phyloP scores from a whole-genome alignment of 1,139 yeast genomes.

The Yamadazyma siamensis region DNA sequence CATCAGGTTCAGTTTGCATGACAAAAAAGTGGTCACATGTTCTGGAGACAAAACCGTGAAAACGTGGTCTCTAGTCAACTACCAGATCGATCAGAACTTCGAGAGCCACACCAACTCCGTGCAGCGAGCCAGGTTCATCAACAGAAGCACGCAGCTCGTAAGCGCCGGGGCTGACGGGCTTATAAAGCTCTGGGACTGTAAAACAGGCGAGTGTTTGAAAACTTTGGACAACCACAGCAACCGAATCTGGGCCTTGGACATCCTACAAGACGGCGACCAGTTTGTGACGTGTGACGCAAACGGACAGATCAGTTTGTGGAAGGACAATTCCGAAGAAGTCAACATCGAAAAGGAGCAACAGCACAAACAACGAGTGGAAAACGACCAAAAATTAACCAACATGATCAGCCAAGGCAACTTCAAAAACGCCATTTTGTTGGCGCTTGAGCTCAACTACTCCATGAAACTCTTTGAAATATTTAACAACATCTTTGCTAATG shows the following conservation, averaged over 20 bases:
- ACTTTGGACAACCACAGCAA: conserved; percentile 91
- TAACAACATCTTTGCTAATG: conserved; percentile 47
- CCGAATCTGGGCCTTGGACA: conserved; percentile 87
- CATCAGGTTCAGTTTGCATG: conserved; percentile 75
- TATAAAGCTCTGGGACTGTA: conserved; percentile 82
- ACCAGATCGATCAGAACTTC: conserved; percentile 71
- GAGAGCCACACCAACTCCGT: conserved; percentile 96
- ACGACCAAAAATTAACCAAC: conserved; percentile 81
- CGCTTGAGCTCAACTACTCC: conserved; percentile 82
- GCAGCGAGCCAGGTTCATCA: conserved; percentile 72
- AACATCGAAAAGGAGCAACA: conserved; percentile 48
- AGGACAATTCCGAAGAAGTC: conserved; percentile 76
- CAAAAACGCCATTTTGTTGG: conserved; percentile 84
- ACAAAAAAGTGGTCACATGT: conserved; percentile 71
- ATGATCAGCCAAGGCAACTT: conserved; percentile 70
- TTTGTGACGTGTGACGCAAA: conserved; percentile 92
- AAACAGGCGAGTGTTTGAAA: conserved; percentile 71
- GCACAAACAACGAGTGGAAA: conserved; percentile 64
- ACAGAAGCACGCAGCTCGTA: conserved; percentile 64
- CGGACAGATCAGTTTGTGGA: conserved; percentile 86
- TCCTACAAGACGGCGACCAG: conserved; percentile 60
- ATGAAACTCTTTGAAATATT: conserved; percentile 75
- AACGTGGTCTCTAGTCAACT: conserved; percentile 82
- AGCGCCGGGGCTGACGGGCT: conserved; percentile 95
- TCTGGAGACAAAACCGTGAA: conserved; percentile 90